phyloP scores from a whole-genome alignment of 2,329 filamentous ascomycete genomes.

The Fusarium pininemorale region DNA sequence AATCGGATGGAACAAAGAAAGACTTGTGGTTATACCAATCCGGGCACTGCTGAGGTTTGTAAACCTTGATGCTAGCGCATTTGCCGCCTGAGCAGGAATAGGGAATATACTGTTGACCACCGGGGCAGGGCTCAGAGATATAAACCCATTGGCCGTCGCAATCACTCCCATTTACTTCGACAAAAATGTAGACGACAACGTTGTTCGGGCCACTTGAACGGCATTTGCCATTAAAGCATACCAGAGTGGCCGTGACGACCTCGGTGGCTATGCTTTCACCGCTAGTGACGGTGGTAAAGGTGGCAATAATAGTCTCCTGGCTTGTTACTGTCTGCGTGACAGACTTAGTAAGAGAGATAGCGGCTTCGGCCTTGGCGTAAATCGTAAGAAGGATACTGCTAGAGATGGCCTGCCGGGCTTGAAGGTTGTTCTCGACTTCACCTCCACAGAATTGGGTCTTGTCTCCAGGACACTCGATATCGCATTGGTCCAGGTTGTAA shows the following conservation, averaged over 20 bases:
- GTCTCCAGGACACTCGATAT: slow-evolving; percentile 36
- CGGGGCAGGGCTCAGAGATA: not conserved
- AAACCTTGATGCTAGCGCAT: not conserved
- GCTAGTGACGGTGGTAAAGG: not conserved
- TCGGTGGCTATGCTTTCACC: not conserved
- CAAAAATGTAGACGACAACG: not conserved
- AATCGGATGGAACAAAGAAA: not conserved
- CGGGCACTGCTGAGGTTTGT: not conserved
- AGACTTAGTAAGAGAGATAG: not conserved
- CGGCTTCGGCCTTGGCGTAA: not conserved
- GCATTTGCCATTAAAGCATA: not conserved
- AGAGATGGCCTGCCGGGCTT: slow-evolving; percentile 14
- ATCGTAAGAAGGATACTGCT: not conserved
- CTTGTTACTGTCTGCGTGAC: not conserved
- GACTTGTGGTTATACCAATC: not conserved
- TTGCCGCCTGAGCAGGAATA: not conserved
- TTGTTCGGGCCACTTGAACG: not conserved
- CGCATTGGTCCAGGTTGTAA: not conserved
- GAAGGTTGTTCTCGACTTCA: slow-evolving; percentile 11
- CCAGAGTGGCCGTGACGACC: not conserved
- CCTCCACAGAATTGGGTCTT: slow-evolving; percentile 34
- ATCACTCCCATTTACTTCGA: not conserved
- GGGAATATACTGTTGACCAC: not conserved
- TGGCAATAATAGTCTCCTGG: not conserved
- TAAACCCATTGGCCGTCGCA: not conserved